Percentiles rank a stretch among this genome's conserved stretches.
phyloP scores from a whole-genome alignment of 2,329 filamentous ascomycete species.

The Pseudopithomyces maydicus region DNA sequence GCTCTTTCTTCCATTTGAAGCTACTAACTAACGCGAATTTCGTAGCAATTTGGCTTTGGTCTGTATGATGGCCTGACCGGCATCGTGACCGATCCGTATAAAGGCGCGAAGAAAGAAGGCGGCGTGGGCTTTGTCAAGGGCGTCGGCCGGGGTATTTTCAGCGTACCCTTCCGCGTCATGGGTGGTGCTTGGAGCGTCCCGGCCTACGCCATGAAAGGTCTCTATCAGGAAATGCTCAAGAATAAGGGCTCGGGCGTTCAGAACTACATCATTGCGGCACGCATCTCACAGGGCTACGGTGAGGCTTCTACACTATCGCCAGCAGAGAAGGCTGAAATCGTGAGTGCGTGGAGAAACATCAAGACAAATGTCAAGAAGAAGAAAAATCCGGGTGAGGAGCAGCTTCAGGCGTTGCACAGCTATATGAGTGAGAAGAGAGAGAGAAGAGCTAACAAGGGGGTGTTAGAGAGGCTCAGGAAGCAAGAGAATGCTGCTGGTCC shows the following conservation, averaged over 20 bases:
- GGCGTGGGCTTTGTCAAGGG: slow-evolving; percentile 75
- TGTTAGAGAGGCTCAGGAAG: slow-evolving; percentile 33
- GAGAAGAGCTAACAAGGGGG: slow-evolving; percentile 36
- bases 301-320: slow-evolving; percentile 62
- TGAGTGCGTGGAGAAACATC: slow-evolving; percentile 67
- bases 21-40: slow-evolving; percentile 9
- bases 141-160: slow-evolving; percentile 81
- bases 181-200: slow-evolving; percentile 69
- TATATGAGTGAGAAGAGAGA: slow-evolving; percentile 45
- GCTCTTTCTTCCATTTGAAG: neutral
- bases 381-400: slow-evolving; percentile 53
- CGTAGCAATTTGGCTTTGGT: slow-evolving; percentile 72
- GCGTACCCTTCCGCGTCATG: slow-evolving; percentile 79
- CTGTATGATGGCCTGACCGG: slow-evolving; percentile 83
- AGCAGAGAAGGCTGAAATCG: slow-evolving; percentile 67
- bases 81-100: slow-evolving; percentile 76
- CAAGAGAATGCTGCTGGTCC: slow-evolving; percentile 20
- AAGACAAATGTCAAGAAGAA: slow-evolving; percentile 64
- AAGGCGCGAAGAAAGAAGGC: slow-evolving; percentile 70
- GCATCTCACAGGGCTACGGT: slow-evolving; percentile 75
- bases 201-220: slow-evolving; percentile 81
- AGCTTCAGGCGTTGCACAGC: slow-evolving; percentile 57
- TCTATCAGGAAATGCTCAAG: slow-evolving; percentile 77
- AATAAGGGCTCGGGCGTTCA: slow-evolving; percentile 72
- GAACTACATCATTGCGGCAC: slow-evolving; percentile 79